Evolutionary conservation across 1,284 basidiomycete species (phyloP).

Genomic region (Binderoboletus segoi): DNA sequence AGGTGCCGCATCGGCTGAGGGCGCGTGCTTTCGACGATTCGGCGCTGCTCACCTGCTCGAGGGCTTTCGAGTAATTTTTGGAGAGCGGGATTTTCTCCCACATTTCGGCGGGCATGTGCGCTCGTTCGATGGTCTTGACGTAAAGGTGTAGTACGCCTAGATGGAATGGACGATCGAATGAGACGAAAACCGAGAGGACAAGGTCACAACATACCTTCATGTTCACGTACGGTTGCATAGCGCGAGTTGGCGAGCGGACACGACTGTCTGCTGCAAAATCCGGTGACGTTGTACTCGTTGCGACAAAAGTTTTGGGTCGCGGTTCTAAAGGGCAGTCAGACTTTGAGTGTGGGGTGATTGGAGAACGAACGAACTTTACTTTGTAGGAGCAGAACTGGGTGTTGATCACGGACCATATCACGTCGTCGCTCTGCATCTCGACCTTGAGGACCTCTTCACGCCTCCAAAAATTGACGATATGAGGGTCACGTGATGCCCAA

Average conservation of each 20-base stretch:
- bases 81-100: slow-evolving; percentile 96
- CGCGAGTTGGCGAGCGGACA: slow-evolving; percentile 97
- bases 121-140: slow-evolving; percentile 97
- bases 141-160: slow-evolving; percentile 92
- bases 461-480: too few relatives aligned
- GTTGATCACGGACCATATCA: slow-evolving; percentile 95
- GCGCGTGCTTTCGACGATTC: background rate
- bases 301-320: slow-evolving; percentile 96
- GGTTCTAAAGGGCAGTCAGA: slow-evolving; percentile 56
- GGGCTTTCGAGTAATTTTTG: slow-evolving; percentile 92
- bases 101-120: slow-evolving; percentile 94
- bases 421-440: slow-evolving; percentile 88
- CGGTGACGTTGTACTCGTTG: slow-evolving; percentile 98
- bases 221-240: slow-evolving; percentile 96
- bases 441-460: background rate
- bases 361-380: slow-evolving; percentile 77
- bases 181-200: background rate
- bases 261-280: slow-evolving; percentile 94
- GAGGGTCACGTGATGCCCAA: too few relatives aligned
- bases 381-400: slow-evolving; percentile 95
- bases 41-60: slow-evolving; percentile 78
- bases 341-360: background rate
- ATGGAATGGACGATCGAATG: background rate
- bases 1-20: background rate
- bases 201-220: slow-evolving; percentile 69